Percentiles rank a stretch among this genome's conserved stretches.
Evolutionary conservation across 1,284 basidiomycete genomes (phyloP).

Genomic region (Farysia itapuensis): DNA sequence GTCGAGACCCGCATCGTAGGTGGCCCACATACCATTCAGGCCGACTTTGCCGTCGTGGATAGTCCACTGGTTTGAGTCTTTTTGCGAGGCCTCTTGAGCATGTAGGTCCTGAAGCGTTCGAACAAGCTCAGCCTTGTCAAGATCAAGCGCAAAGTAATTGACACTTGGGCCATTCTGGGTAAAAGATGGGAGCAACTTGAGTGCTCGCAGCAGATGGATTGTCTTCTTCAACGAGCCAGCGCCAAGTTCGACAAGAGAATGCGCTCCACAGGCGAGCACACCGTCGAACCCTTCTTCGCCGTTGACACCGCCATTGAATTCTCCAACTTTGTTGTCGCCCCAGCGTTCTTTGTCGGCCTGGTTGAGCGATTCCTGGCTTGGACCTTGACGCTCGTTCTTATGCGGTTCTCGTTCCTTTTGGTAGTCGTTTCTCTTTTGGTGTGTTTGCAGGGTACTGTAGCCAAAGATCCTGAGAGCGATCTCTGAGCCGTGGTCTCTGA

Average conservation of each 20-base stretch:
- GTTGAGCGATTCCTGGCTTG: conserved; percentile 5
- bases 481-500: conserved; percentile 62
- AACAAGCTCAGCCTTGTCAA: conserved; percentile 81
- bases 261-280: conserved; percentile 59
- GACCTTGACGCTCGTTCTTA: conserved; percentile 11
- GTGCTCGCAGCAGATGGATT: conserved; percentile 76
- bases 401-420: conserved; percentile 6
- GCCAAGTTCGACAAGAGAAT: conserved; percentile 42
- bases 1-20: conserved; percentile 76
- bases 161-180: conserved; percentile 64
- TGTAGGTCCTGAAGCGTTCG: conserved; percentile 74
- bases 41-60: conserved; percentile 49
- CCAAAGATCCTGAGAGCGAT: conserved; percentile 61
- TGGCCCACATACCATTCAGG: conserved; percentile 75
- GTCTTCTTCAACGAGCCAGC: conserved; percentile 64
- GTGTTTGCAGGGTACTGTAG: conserved; percentile 14
- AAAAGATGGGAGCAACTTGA: conserved; percentile 62
- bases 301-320: conserved; percentile 70
- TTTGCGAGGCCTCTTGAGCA: conserved; percentile 55
- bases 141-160: conserved; percentile 90
- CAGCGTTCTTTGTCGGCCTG: conserved; percentile 61
- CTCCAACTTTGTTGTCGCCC: conserved; percentile 69
- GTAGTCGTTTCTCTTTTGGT: conserved; percentile 60
- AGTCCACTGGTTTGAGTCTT: conserved; percentile 65
- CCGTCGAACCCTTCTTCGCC: conserved; percentile 64